Base-by-base conservation (phyloP, 129 eudicot genomes). In the Tagetes erecta region DNA sequence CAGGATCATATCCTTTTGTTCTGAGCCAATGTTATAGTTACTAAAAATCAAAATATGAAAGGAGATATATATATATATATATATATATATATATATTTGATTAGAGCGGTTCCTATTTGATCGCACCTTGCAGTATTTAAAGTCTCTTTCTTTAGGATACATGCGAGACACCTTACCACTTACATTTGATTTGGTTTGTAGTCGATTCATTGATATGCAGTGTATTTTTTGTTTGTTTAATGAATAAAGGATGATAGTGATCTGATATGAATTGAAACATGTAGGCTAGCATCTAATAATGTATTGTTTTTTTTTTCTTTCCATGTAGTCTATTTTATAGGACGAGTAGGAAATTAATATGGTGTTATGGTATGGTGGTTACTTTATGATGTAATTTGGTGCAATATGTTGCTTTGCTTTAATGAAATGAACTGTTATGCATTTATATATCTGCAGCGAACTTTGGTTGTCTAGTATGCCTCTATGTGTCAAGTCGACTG, bases 41-140 rank as follows among this genome's bases (percentile, higher is more conserved):
- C 11, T 75, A 50, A 50, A 27, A 63, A 74, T 52, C n/a, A 50
- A 41, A 75, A 13, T 66, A 33, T 7, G 44, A 66, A 52, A 67
- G 51, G 14, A 30, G 30, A 72, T 14, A 71, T 20, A 20, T 20
- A 20, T 20, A 20, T 20, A 20, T 20, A 20, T 20, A 20, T 20
- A 20, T 20, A 20, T 20, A 20, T 20, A 20, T 20, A 20, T 20
- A 20, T 20, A 20, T 20, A 20, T 20, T 20, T 20, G 27, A 20
- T 20, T 20, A 20, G 27, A 20, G 27, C 27, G 27, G 27, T 20
- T 20, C 27, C 27, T 20, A 20, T 20, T 20, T 20, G 27, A 20
- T 20, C 27, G 27, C 27, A 20, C 27, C 27, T 20, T 20, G 27
- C 27, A 20, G 27, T 20, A 20, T 20, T 20, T 20, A 20, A 20